Evolutionary conservation across 2,329 filamentous ascomycete genomes (phyloP), one percentile per base, ranked within the genome.

Genomic region (Claviceps sp.): DNA sequence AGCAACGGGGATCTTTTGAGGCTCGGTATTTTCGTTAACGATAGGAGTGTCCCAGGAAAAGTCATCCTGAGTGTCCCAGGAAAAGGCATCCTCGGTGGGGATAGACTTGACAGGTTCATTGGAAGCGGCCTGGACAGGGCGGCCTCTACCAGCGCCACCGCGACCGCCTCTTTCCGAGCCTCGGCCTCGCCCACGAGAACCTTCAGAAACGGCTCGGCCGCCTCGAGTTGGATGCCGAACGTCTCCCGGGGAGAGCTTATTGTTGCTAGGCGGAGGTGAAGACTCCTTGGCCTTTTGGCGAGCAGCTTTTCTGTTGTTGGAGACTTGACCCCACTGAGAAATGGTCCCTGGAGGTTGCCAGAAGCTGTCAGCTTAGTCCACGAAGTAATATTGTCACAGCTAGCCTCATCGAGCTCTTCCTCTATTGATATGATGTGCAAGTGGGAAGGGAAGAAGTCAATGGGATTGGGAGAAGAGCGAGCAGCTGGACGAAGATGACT

Each of bases 291-390:
- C 74, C 77, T 90, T 91, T 59, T 83, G 77, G 68, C 83, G 82
- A 61, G 82, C 74, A 61, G 85, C 81, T 74, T 89, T 90, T 73
- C 85, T 85, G 63, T 81, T 78, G 76, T 87, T 87, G 60, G 84
- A 85, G 59, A 93, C 87, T 67, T 91, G 86, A 61, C 83, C 84
- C 81, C 89, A 93, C 73, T 89, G 86, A 58, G 87, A 83, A 62
- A 90, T 84, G 58, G 81, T 79, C 63, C 87, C 87, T 89, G 63
- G 54, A 58, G 52, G 55, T 47, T 45, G 9, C 36, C 46, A 37
- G 16, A 16, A 47, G 5, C 48, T 48, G 56, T 61, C 48, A 60
- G 58, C 54, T 46, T 18, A 22, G 20, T 38, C n/a, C 34, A 30
- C 22, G 20, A 34, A 18, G n/a, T 30, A 20, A 30, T 11, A 26